phyloP scores from a whole-genome alignment of 2,329 filamentous ascomycete genomes.

The Stagonosporopsis chrysanthemi region DNA sequence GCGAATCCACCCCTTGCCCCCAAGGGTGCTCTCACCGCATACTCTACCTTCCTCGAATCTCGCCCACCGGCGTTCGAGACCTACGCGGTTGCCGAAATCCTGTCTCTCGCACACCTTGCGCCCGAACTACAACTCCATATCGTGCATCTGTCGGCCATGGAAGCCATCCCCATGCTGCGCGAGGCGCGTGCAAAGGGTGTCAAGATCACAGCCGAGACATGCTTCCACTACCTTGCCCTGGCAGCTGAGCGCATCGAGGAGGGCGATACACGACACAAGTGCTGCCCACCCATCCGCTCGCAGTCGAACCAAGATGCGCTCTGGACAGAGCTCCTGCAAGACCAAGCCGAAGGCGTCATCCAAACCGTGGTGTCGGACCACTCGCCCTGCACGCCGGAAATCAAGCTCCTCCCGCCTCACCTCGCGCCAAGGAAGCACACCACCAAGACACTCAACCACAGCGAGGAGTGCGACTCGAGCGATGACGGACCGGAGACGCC shows the following conservation, averaged over 20 bases:
- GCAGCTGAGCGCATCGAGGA: constrained; percentile 81
- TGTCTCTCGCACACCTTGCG: constrained; percentile 80
- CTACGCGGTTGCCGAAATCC: constrained; percentile 85
- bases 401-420: constrained; percentile 83
- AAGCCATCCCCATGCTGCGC: constrained; percentile 82
- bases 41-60: constrained; percentile 90
- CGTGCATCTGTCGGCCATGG: constrained; percentile 88
- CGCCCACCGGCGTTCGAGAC: constrained; percentile 90
- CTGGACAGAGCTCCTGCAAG: constrained; percentile 76
- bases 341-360: constrained; percentile 74
- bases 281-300: constrained; percentile 88
- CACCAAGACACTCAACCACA: constrained; percentile 42
- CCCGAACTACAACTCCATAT: constrained; percentile 89
- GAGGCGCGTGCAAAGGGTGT: constrained; percentile 75
- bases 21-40: constrained; percentile 75
- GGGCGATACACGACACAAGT: constrained; percentile 92
- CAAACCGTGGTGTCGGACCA: constrained; percentile 94
- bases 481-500: constrained; percentile 40
- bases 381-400: constrained; percentile 91
- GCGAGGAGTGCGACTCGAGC: constrained; percentile 46
- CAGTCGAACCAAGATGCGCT: constrained; percentile 82
- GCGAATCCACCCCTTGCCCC: constrained; percentile 75
- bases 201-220: constrained; percentile 92
- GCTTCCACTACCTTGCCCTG: constrained; percentile 91
- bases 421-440: constrained; percentile 61